Evolutionary conservation across 495 filamentous ascomycete genomes (phyloP).

Genomic region (Lasiosphaeria ovina): DNA sequence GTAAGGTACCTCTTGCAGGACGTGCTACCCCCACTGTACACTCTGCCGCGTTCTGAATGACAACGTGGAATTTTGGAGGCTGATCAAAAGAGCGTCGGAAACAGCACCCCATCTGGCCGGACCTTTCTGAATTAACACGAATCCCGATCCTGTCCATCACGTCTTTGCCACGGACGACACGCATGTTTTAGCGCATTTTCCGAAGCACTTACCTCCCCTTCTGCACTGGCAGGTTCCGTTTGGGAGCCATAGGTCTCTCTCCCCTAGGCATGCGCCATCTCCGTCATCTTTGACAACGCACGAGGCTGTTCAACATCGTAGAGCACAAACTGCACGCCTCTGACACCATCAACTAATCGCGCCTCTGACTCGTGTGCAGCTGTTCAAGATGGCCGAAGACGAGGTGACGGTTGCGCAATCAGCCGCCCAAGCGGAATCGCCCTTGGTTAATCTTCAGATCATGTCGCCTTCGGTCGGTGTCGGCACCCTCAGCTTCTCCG

Average conservation of each 20-base stretch:
- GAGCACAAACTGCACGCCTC: neutral
- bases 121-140: neutral
- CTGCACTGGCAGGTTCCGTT: neutral
- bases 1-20: too few species aligned
- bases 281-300: neutral
- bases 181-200: neutral
- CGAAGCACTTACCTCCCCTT: neutral
- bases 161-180: too few species aligned
- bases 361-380: too few species aligned
- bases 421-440: constrained; percentile 18
- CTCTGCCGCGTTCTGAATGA: constrained; percentile 19
- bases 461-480: constrained; percentile 62
- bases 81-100: constrained; percentile 6
- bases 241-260: neutral
- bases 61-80: constrained; percentile 35
- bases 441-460: constrained; percentile 57
- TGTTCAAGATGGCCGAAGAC: constrained; percentile 20
- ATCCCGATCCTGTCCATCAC: neutral
- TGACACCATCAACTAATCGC: too few species aligned
- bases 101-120: neutral
- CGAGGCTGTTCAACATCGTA: neutral
- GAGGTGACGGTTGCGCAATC: constrained; percentile 12
- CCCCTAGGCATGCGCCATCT: neutral
- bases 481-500: constrained; percentile 52
- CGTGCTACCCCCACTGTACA: neutral